These are phyloP conservation scores for Cantharellus anzutake DNA, from an alignment of 768 basidiomycete genomes.

Conservation along the genomic window DNA sequence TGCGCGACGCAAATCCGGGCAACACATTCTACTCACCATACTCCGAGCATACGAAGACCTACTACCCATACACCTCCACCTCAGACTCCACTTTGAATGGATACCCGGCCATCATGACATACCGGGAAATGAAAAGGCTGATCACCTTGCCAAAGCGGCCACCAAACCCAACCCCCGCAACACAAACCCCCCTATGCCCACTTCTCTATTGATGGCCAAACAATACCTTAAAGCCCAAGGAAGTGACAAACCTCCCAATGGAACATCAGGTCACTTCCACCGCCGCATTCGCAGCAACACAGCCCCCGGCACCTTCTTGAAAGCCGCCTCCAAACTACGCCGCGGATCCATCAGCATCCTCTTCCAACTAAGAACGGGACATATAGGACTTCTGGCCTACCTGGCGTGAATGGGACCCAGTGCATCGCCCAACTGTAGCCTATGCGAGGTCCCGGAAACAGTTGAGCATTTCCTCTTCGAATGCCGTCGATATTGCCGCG, in stretches of 20 bases:
- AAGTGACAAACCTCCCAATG: not conserved
- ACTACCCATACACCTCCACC: not conserved
- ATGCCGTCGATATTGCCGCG: not conserved
- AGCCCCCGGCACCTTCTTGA: not conserved
- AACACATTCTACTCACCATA: not conserved
- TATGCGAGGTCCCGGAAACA: slow-evolving; percentile 6
- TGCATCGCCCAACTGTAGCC: not conserved
- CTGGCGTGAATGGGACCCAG: slow-evolving; percentile 1
- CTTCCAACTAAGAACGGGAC: slow-evolving; percentile 7
- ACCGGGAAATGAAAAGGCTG: not conserved
- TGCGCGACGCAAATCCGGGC: not conserved
- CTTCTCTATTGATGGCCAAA: not conserved
- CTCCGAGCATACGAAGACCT: not conserved
- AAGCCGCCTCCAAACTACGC: not conserved
- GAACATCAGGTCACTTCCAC: not conserved
- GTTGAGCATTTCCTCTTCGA: slow-evolving; percentile 8
- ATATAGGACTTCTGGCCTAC: slow-evolving; percentile 6
- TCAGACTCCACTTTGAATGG: not conserved
- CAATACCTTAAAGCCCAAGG: not conserved
- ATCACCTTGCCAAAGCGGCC: not conserved
- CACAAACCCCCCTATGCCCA: not conserved
- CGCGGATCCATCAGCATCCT: slow-evolving; percentile 5
- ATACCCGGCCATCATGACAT: not conserved
- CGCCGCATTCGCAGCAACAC: not conserved
- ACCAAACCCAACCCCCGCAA: not conserved